These are phyloP conservation scores for Trichopus zeylanicus DNA, from an alignment of 116 monocot genomes.

Conservation along the genomic window DNA sequence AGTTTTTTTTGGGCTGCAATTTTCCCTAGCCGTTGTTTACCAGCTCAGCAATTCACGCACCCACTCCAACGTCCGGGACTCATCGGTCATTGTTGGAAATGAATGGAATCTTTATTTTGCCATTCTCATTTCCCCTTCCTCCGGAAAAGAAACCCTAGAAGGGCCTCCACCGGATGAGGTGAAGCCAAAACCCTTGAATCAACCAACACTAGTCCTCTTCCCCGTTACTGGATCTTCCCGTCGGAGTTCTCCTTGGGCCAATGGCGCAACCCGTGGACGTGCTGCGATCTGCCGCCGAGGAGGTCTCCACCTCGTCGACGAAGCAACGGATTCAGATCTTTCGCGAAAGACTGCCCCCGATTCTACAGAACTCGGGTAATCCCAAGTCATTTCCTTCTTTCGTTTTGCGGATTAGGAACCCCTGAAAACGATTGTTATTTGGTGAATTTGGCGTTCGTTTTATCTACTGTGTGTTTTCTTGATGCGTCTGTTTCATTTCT, in stretches of 20 bases:
- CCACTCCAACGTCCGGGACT: no score
- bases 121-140: no score
- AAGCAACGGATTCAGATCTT: slow-evolving; percentile 70
- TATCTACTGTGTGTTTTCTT: background rate
- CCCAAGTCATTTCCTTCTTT: background rate
- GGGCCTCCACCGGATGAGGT: no score
- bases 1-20: no score
- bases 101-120: no score
- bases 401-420: background rate
- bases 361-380: slow-evolving; percentile 50
- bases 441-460: no score
- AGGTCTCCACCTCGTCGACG: slow-evolving; percentile 64
- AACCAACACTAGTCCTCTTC: background rate
- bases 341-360: slow-evolving; percentile 40
- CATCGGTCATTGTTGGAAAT: no score
- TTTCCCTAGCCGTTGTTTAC: no score
- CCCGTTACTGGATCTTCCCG: background rate
- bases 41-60: no score
- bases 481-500: no score
- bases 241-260: background rate
- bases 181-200: no score
- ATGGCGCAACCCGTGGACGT: slow-evolving; percentile 27
- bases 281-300: slow-evolving; percentile 47
- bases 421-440: background rate
- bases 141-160: no score